Percentiles rank a stretch among this genome's conserved stretches.
These are phyloP conservation scores for Leccinum angustisporum DNA, from an alignment of 1,284 basidiomycete species.

Conservation along the genomic window DNA sequence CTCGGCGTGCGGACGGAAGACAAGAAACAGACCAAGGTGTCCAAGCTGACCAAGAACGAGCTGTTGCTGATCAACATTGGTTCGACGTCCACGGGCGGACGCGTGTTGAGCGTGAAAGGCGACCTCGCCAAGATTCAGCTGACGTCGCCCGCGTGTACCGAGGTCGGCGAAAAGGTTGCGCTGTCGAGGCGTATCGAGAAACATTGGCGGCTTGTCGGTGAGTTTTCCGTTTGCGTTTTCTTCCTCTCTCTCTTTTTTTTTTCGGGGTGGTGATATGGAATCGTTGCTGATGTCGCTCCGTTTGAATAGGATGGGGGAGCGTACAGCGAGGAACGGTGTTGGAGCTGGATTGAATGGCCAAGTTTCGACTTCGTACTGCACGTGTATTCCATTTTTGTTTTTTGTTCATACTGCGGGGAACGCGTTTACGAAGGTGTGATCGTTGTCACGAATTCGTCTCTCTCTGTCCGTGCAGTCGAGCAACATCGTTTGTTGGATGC, in stretches of 20 bases:
- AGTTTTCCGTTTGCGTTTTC: constrained; percentile 30
- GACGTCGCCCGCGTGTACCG: constrained; percentile 90
- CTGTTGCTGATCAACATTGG: constrained; percentile 93
- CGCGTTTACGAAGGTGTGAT: background rate
- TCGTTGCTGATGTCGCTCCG: background rate
- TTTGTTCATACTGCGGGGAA: background rate
- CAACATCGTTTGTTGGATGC: background rate
- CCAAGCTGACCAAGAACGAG: constrained; percentile 92
- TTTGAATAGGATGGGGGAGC: constrained; percentile 51
- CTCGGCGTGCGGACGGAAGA: constrained; percentile 99
- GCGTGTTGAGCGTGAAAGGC: constrained; percentile 88
- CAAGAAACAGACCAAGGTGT: constrained; percentile 96
- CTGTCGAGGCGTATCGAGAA: constrained; percentile 92
- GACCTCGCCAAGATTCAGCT: constrained; percentile 91
- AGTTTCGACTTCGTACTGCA: background rate
- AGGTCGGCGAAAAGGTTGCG: constrained; percentile 94
- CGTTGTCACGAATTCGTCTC: background rate
- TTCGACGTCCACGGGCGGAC: constrained; percentile 91
- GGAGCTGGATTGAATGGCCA: constrained; percentile 44
- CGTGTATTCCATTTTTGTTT: background rate
- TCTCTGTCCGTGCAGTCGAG: background rate
- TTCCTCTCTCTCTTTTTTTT: background rate
- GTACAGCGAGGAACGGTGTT: constrained; percentile 56
- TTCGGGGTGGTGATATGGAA: background rate
- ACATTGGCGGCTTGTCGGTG: constrained; percentile 91